Conservation (phyloP, 345 rosid species). For the Cochlearia excelsa region DNA sequence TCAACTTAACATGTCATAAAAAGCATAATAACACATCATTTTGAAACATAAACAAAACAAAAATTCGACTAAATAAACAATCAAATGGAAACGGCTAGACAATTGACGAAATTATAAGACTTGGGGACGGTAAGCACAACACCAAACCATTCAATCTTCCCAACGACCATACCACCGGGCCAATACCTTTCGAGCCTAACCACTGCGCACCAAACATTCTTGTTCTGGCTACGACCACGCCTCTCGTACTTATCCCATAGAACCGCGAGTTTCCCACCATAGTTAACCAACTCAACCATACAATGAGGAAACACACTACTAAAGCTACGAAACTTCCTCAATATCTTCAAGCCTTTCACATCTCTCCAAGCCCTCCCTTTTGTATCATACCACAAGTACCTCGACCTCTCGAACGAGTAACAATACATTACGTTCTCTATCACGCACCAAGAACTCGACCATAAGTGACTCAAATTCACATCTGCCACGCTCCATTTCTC, state of each 20-base stretch:
- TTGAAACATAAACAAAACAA: too few species aligned
- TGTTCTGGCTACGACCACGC: constrained; percentile 13
- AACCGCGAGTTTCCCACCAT: constrained; percentile 19
- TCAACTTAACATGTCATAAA: too few species aligned
- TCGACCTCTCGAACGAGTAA: neutral
- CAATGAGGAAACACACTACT: neutral
- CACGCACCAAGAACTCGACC: constrained; percentile 22
- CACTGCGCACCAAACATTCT: constrained; percentile 19
- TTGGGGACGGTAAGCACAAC: constrained; percentile 15
- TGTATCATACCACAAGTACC: constrained; percentile 14
- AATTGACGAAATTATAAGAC: constrained; percentile 7
- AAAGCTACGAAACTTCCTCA: constrained; percentile 10
- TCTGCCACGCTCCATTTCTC: constrained; percentile 17
- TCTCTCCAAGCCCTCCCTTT: constrained; percentile 1
- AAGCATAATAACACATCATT: too few species aligned
- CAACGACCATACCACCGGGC: neutral
- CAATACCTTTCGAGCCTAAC: neutral
- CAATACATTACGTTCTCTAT: constrained; percentile 23
- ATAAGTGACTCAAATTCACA: neutral
- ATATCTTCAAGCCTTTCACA: constrained; percentile 13
- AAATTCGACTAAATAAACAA: neutral
- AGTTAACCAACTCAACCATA: constrained; percentile 13
- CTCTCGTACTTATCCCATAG: constrained; percentile 14
- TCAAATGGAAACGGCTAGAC: constrained; percentile 13
- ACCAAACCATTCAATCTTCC: constrained; percentile 9